A percentile compares a stretch with the other conserved stretches of the same genome.
Conservation (phyloP, 116 monocot genomes). For the Thalassia testudinum region DNA sequence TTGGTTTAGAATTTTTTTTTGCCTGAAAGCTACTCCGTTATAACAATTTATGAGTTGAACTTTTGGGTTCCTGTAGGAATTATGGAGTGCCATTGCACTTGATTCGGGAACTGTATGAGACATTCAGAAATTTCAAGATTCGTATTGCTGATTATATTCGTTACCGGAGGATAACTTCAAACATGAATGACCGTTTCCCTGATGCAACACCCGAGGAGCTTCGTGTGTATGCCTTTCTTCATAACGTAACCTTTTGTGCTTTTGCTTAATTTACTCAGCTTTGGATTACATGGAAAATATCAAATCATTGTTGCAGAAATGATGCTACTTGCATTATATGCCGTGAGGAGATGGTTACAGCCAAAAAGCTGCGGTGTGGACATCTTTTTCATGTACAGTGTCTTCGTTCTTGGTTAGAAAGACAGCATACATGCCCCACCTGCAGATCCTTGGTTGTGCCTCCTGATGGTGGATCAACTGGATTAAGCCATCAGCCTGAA, state of each 20-base stretch:
- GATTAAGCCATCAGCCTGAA: conserved; percentile 16
- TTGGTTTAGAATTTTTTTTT: too few species aligned
- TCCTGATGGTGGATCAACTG: conserved; percentile 32
- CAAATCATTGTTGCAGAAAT: conserved; percentile 31
- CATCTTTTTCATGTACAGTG: conserved; percentile 96
- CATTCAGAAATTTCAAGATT: conserved; percentile 67
- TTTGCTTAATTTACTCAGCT: not conserved
- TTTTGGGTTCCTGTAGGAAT: conserved; percentile 25
- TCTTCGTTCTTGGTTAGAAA: conserved; percentile 79
- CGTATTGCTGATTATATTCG: conserved; percentile 80
- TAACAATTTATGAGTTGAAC: too few species aligned
- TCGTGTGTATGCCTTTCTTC: conserved; percentile 28
- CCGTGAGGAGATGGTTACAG: conserved; percentile 85
- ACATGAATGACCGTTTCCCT: conserved; percentile 84
- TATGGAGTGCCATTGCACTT: conserved; percentile 75
- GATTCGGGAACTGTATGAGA: conserved; percentile 85
- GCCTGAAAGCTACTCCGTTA: too few species aligned
- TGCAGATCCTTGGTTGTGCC: conserved; percentile 67
- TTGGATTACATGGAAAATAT: not conserved
- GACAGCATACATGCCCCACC: conserved; percentile 89
- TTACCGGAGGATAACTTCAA: conserved; percentile 84
- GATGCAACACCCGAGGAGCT: conserved; percentile 90
- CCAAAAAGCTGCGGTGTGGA: conserved; percentile 83
- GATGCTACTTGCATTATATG: conserved; percentile 97
- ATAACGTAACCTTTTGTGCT: not conserved